These are phyloP conservation scores for Cytospora leucostoma DNA, from an alignment of 2,329 filamentous ascomycete species.

Conservation along the genomic window DNA sequence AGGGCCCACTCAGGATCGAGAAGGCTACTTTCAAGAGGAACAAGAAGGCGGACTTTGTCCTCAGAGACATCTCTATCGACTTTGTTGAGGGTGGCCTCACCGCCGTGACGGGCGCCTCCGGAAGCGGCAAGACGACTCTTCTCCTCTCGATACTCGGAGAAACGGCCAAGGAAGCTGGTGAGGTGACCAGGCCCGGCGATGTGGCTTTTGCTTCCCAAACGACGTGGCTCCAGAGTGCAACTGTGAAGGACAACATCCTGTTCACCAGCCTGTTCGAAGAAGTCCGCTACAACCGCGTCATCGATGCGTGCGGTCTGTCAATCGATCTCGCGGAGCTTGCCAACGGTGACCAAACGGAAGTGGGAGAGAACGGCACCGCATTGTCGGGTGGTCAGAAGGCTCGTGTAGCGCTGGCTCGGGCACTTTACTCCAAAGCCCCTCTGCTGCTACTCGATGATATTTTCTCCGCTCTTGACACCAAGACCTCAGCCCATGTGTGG, in stretches of 20 bases:
- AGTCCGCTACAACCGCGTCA: slow-evolving; percentile 54
- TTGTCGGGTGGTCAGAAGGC: slow-evolving; percentile 60
- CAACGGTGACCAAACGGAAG: slow-evolving; percentile 51
- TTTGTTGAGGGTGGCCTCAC: slow-evolving; percentile 58
- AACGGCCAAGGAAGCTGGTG: slow-evolving; percentile 51
- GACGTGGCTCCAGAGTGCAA: slow-evolving; percentile 59
- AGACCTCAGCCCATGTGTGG: slow-evolving; percentile 58
- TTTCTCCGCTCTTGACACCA: slow-evolving; percentile 60
- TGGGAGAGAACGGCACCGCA: slow-evolving; percentile 57
- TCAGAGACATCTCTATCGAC: slow-evolving; percentile 51
- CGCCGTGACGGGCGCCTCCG: slow-evolving; percentile 55
- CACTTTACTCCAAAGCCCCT: slow-evolving; percentile 58
- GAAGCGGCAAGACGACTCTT: slow-evolving; percentile 59
- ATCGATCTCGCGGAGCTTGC: slow-evolving; percentile 54
- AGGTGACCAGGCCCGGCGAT: slow-evolving; percentile 51
- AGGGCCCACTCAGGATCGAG: slow-evolving; percentile 50
- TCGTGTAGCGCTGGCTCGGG: slow-evolving; percentile 57
- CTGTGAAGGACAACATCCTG: slow-evolving; percentile 56
- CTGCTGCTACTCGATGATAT: slow-evolving; percentile 60
- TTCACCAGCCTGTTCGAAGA: slow-evolving; percentile 55
- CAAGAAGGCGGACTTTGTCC: slow-evolving; percentile 51
- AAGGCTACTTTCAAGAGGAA: slow-evolving; percentile 52
- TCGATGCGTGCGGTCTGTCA: slow-evolving; percentile 56
- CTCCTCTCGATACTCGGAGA: slow-evolving; percentile 57
- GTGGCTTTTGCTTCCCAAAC: slow-evolving; percentile 60